Conservation (phyloP, 192 early-diverging fungal genomes). For the Coemansia sp. region DNA sequence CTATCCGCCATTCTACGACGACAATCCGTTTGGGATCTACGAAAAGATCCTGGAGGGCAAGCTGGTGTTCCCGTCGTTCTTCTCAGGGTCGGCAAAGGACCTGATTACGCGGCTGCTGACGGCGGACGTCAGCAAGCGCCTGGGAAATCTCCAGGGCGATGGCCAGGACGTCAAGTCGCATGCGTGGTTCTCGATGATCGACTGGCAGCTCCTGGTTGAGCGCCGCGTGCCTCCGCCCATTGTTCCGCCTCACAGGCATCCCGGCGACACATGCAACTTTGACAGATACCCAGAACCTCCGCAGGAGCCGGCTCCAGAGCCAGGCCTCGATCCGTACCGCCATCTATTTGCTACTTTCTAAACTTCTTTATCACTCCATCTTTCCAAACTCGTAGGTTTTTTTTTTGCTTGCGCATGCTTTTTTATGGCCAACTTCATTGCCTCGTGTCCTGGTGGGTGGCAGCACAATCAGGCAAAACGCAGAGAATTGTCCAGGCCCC, state of each 20-base stretch:
- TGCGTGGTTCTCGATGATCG: slow-evolving; percentile 91
- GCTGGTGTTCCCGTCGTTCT: slow-evolving; percentile 87
- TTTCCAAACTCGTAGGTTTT: background rate
- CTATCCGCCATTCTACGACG: slow-evolving; percentile 97
- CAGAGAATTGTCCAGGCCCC: background rate
- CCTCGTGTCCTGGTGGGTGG: no score
- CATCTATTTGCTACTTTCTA: slow-evolving; percentile 79
- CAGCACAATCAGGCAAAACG: no score
- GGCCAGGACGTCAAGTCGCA: slow-evolving; percentile 92
- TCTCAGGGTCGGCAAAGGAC: slow-evolving; percentile 83
- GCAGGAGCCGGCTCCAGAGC: slow-evolving; percentile 61
- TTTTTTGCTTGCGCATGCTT: background rate
- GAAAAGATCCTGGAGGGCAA: slow-evolving; percentile 95
- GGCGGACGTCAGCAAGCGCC: slow-evolving; percentile 86
- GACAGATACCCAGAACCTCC: slow-evolving; percentile 91
- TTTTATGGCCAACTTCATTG: no score
- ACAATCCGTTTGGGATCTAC: slow-evolving; percentile 97
- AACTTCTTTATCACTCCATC: slow-evolving; percentile 6
- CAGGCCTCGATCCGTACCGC: slow-evolving; percentile 76
- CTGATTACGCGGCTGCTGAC: slow-evolving; percentile 90
- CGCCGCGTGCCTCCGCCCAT: slow-evolving; percentile 85
- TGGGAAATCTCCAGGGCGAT: slow-evolving; percentile 93
- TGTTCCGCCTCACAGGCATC: slow-evolving; percentile 81
- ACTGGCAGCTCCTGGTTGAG: slow-evolving; percentile 87
- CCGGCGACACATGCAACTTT: slow-evolving; percentile 97